phyloP scores from a whole-genome alignment of 2,329 filamentous ascomycete genomes.

The Aschersonia sp. region DNA sequence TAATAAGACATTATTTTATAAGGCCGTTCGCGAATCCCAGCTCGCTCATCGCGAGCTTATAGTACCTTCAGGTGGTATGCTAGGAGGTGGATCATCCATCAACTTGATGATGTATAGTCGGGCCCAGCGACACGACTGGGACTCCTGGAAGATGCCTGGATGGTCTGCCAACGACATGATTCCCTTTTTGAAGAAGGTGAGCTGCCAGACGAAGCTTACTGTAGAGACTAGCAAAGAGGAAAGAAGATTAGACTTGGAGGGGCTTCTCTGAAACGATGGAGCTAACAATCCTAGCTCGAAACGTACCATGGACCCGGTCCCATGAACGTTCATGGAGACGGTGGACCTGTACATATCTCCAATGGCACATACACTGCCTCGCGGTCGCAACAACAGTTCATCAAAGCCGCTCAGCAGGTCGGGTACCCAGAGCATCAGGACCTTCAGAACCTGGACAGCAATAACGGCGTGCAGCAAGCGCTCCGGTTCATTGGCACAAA shows the following conservation, averaged over 20 bases:
- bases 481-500: neutral
- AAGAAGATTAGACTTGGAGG: too few species aligned
- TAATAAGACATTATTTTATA: neutral
- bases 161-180: conserved; percentile 9
- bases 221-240: too few species aligned
- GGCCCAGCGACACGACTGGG: conserved; percentile 8
- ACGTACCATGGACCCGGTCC: neutral
- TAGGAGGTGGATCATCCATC: conserved; percentile 11
- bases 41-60: neutral
- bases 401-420: neutral
- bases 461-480: neutral
- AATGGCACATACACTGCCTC: neutral
- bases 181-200: conserved; percentile 8
- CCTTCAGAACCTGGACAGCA: neutral
- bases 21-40: neutral
- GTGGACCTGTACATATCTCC: neutral
- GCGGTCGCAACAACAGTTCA: neutral
- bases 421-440: neutral
- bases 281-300: neutral
- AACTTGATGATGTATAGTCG: conserved; percentile 11
- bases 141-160: conserved; percentile 8
- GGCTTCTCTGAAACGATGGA: too few species aligned
- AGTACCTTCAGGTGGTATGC: conserved; percentile 8
- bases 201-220: too few species aligned
- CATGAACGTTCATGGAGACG: neutral